phyloP scores from a whole-genome alignment of 139 green algal genomes.

The Monoraphidium neglectum region DNA sequence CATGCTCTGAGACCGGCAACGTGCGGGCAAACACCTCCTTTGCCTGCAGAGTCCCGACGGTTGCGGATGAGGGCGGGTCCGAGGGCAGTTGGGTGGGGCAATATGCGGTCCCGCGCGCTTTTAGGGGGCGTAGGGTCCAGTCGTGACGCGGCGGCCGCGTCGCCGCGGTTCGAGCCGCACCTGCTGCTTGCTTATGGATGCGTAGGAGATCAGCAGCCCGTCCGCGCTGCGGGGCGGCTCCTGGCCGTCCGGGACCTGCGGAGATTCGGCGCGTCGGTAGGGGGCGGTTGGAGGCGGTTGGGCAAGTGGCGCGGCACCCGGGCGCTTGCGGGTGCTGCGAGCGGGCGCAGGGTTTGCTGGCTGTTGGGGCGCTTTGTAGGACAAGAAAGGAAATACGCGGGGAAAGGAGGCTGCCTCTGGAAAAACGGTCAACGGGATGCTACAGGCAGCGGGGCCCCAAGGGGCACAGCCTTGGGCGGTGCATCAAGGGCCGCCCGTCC shows the following conservation, averaged over 20 bases:
- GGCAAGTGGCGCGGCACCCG: too few relatives aligned
- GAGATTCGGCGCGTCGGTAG: too few relatives aligned
- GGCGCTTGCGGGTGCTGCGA: too few relatives aligned
- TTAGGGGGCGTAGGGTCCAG: neutral
- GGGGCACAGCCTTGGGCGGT: too few relatives aligned
- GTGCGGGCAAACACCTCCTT: conserved; percentile 31
- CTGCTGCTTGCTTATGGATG: conserved; percentile 21
- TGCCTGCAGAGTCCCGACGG: neutral
- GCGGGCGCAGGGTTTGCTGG: too few relatives aligned
- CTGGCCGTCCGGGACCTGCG: too few relatives aligned
- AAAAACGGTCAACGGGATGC: too few relatives aligned
- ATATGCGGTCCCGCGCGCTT: neutral
- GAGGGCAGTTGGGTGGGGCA: neutral
- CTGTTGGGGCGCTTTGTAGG: too few relatives aligned
- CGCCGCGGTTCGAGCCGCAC: neutral
- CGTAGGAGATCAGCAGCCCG: neutral
- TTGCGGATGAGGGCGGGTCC: neutral
- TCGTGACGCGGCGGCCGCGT: neutral
- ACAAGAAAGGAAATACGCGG: too few relatives aligned
- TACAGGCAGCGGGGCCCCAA: too few relatives aligned
- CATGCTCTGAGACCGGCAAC: conserved; percentile 22
- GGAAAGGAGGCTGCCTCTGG: too few relatives aligned
- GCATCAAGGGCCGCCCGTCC: neutral
- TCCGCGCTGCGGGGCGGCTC: neutral
- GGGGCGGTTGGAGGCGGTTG: too few relatives aligned